Conservation (phyloP, 495 filamentous ascomycete species). For the Penicillium diatomitis region DNA sequence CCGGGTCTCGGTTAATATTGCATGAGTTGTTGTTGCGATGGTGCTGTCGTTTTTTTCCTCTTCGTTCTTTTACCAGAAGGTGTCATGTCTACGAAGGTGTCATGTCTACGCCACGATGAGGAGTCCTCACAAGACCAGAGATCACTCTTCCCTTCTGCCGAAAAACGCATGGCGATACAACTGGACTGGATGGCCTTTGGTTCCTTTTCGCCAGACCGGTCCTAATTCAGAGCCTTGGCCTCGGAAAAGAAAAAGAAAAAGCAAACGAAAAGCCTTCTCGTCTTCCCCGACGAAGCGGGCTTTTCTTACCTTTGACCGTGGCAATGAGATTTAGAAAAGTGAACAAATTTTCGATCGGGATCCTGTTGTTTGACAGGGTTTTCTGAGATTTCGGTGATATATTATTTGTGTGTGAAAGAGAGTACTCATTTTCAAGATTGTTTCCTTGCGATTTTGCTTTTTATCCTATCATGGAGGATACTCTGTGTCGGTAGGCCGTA, state of each 20-base stretch:
- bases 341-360: conserved; percentile 18
- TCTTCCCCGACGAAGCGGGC: conserved; percentile 3
- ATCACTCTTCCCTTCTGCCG: neutral
- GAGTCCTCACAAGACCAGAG: neutral
- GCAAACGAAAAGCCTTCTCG: conserved; percentile 5
- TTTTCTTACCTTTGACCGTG: conserved; percentile 10
- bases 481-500: no score
- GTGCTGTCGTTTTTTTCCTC: neutral
- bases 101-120: neutral
- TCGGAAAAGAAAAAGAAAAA: no score
- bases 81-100: neutral
- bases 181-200: conserved; percentile 28
- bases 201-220: conserved; percentile 27
- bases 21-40: neutral
- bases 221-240: conserved; percentile 9
- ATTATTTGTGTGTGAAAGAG: conserved; percentile 12
- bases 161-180: conserved; percentile 8
- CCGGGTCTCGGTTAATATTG: neutral
- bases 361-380: conserved; percentile 2
- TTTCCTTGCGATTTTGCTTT: neutral
- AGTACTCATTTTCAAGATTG: conserved; percentile 3
- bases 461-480: no score
- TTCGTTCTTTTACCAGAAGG: neutral
- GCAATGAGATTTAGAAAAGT: conserved; percentile 24
- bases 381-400: conserved; percentile 16